Evolutionary conservation across 2,329 filamentous ascomycete species (phyloP), one percentile per base, ranked within the genome.

Genomic region (Chrysoporthe puriensis): DNA sequence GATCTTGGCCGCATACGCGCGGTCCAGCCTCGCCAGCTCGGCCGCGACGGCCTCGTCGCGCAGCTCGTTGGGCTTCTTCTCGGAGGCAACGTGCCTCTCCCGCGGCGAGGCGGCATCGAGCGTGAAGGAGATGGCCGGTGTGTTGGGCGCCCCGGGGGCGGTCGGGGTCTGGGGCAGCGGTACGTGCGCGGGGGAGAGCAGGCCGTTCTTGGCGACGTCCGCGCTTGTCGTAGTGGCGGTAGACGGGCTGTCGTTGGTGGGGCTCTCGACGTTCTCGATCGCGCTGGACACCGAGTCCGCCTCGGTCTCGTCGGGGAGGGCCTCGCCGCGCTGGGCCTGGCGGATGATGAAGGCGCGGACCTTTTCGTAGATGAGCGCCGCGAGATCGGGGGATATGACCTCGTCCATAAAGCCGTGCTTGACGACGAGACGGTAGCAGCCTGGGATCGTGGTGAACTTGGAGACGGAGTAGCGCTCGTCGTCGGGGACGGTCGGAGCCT

Each of bases 401-500:
- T 90, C 85, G 71, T 93, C 90, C 77, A 86, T 90, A 75, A 90
- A 93, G 1, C 90, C 91, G 73, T 92, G 88, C 4, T 89, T 85
- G 2, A 91, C 82, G 3, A 90, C 86, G 11, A 93, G 80, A 4
- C 90, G 86, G 74, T 91, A 92, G 72, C 88, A 90, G 40, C 89
- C 86, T 0, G 86, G 86, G 43, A 91, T 80, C 18, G 77, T 76
- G 11, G 74, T 71, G 57, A 81, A 78, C 3, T 78, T 76, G 36
- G 78, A 77, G 52, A 84, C 78, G 21, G 80, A 75, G 67, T 84
- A 85, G 4, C 84, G 78, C 68, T 85, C 81, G 3, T 74, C 74
- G 13, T 80, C 76, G 0, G 83, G 76, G 3, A 88, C 84, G 0
- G 83, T 84, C 0, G 90, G 90, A 1, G 80, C 79, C 44, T 88